Base-by-base conservation (phyloP, 495 filamentous ascomycete species). In the Podospora anserina region DNA sequence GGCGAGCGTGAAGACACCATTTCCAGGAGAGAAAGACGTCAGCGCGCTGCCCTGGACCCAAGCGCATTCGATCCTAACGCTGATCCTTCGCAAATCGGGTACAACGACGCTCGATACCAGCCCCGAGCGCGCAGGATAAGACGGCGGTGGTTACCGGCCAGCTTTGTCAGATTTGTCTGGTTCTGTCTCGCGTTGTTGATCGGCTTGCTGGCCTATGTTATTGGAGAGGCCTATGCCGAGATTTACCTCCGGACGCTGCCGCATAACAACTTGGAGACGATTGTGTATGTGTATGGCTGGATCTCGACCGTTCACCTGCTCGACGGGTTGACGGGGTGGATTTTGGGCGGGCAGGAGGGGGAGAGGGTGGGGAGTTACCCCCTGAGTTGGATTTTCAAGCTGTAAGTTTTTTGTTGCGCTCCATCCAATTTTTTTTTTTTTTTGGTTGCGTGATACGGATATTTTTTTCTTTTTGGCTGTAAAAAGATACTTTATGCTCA, bases 281-380 rank as follows among this genome's bases (percentile, higher is more conserved):
- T 89, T 63, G 77, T 88, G 27, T 89, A 89, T 69, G 87, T 89
- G 28, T 89, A 88, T 72, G 86, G 84, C 18, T 89, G 87, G 87
- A 86, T 89, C 9, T 78, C 84, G 28, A 89, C 87, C 2, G 86
- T 89, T 34, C 80, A 89, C 68, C 69, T 88, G 39, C 79, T 89
- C 11, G 87, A 89, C 69, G 81, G 80, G 0, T 75, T 86, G 32
- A 88, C 86, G 0, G 87, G 86, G 0, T 89, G 86, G 86, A 88
- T 89, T 65, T 76, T 89, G 15, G 87, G 86, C 39, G 83, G 78
- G 3, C 83, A 75, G 63, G 85, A 88, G 61, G 85, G 85, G 54
- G 84, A 88, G 64, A 72, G 86, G 1, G 87, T 89, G 0, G 86
- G 87, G 20, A 88, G 85, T 70, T 88, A 89, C 70, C 87, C 87